Percentiles rank a stretch among this genome's conserved stretches.
Conservation (phyloP, 768 basidiomycete genomes). For the Cystoderma amianthinum region DNA sequence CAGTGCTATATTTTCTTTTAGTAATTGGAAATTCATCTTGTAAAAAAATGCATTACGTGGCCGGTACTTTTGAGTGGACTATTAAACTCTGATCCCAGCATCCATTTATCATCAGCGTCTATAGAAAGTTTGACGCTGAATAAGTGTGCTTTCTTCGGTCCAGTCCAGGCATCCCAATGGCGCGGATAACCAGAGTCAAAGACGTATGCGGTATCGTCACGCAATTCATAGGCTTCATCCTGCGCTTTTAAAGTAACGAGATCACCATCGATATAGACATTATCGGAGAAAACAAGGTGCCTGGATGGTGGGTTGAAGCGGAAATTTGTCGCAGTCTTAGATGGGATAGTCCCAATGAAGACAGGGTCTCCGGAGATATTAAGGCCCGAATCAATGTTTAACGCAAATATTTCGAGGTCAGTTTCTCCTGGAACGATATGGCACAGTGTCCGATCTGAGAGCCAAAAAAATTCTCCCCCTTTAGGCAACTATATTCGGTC, state of each 20-base stretch:
- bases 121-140: conserved; percentile 59
- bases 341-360: conserved; percentile 69
- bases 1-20: conserved; percentile 32
- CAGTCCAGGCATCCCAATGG: conserved; percentile 79
- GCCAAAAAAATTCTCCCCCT: conserved; percentile 77
- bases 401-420: conserved; percentile 52
- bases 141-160: conserved; percentile 65
- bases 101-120: conserved; percentile 44
- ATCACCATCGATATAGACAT: conserved; percentile 72
- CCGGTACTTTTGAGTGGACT: conserved; percentile 62
- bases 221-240: conserved; percentile 65
- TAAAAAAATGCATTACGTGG: conserved; percentile 43
- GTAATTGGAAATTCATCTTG: neutral
- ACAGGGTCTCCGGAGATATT: no score
- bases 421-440: conserved; percentile 56
- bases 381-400: conserved; percentile 32
- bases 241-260: conserved; percentile 60
- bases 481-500: conserved; percentile 40
- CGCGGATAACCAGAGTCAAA: conserved; percentile 64
- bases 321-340: conserved; percentile 65
- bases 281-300: conserved; percentile 77
- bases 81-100: conserved; percentile 41
- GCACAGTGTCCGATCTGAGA: conserved; percentile 62
- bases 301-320: conserved; percentile 49
- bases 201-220: conserved; percentile 65